Evolutionary conservation across 1,284 basidiomycete species (phyloP), one percentile per base, ranked within the genome.

Genomic region (Apiotrichum gamsii): DNA sequence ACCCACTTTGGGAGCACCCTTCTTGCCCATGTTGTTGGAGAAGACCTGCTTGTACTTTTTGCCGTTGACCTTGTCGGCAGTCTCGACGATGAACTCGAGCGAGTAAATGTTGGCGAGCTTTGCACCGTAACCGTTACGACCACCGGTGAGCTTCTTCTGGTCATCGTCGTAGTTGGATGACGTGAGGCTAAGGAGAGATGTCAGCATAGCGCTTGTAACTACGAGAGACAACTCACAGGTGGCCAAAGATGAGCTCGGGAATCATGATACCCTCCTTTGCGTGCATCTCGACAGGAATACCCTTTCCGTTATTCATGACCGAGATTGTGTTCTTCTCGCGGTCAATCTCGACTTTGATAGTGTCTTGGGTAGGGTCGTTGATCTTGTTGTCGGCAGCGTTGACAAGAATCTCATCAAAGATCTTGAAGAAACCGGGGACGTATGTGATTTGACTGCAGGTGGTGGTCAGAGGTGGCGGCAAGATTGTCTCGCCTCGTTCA

Each of bases 341-440:
- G 70, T 98, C 83, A 51, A 98, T 88, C 28, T 74, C 83, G 52
- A 95, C 81, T 72, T 91, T 94, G 66, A 96, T 76, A 8, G 82
- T 81, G 73, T 91, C 86, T 91, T 95, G 95, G 44, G 67, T 81
- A 2, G 80, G 47, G 70, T 95, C 91, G 56, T 93, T 93, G 65
- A 93, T 87, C 90, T 98, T 98, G 76, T 98, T 96, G 72, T 99
- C 95, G 8, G 95, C 95, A 16, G 95, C 95, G 69, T 99, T 99
- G 61, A 99, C 95, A 6, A 99, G 78, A 63, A 99, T 99, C 75
- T 99, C 95, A 65, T 99, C 95, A 37, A 98, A 86, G 67, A 98
- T 98, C 78, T 99, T 98, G 81, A 95, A 95, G 73, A 99, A 95
- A 56, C 94, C 95, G 0, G 95, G 95, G 3, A 97, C 93, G 66